Evolutionary conservation across 73 alveolate genomes (phyloP), one percentile per base, ranked within the genome.

Genomic region (Breviolum minutum): DNA sequence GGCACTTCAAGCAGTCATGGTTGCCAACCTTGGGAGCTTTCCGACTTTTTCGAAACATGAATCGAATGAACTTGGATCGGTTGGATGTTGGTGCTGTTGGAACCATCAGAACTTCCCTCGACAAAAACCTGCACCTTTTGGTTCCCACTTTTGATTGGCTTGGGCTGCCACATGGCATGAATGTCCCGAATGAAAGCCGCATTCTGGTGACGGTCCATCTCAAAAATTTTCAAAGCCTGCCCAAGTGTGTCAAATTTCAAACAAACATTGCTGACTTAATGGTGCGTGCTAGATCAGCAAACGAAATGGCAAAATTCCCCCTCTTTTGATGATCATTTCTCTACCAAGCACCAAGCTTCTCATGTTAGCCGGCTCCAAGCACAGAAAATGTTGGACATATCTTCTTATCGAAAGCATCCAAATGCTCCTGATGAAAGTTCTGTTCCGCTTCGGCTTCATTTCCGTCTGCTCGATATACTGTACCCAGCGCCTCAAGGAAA

Each of bases 141-240:
- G 54, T 40, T 40, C 54, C 3, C n/a, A n/a, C 2, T 68, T 4
- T 68, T 68, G 77, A 68, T 68, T 68, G 6, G 5, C 89, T 80
- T 24, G 22, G 89, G 68, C 74, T 61, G 73, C 22, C 22, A 61
- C 98, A 70, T 92, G 20, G 98, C 98, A 26, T 92, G 71, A 54
- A 92, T 92, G 8, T 92, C 98, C 19, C 90, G 89, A 71, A 92
- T 81, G 12, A 73, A 70, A 63, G 68, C 91, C 10, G 98, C 98
- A n/a, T 92, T 74, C 64, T 12, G 94, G 60, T 74, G 80, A 14
- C 83, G 83, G 71, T 92, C 98, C 17, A 60, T 92, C 86, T 92
- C 98, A 68, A 92, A 92, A 69, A 92, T 92, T 27, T 90, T 63
- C 80, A 92, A 81, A 27, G 98, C 98, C 98, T 89, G 85, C 71